These are phyloP conservation scores for Eimeria acervulina DNA, from an alignment of 169 alveolate genomes.

Conservation along the genomic window DNA sequence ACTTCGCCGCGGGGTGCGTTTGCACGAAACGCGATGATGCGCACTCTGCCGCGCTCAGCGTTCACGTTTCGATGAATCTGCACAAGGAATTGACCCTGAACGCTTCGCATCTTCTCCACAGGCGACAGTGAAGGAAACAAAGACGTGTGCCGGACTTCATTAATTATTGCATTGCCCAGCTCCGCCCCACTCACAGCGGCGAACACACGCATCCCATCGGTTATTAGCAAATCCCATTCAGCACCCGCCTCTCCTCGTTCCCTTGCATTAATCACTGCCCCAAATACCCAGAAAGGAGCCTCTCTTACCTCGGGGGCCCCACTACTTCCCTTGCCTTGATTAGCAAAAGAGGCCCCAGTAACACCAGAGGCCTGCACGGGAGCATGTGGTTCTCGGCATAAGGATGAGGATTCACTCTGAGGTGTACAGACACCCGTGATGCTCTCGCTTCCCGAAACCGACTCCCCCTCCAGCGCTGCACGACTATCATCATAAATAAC, in stretches of 20 bases:
- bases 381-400: neutral
- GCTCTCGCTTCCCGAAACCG: neutral
- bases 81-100: conserved; percentile 23
- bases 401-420: neutral
- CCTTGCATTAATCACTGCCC: conserved; percentile 22
- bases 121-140: neutral
- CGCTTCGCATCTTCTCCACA: neutral
- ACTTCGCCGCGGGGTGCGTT: conserved; percentile 21
- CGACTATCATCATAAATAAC: neutral
- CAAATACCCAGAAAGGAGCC: conserved; percentile 45
- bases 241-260: neutral
- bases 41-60: neutral
- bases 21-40: neutral
- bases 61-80: neutral
- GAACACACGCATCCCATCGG: conserved; percentile 18
- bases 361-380: neutral
- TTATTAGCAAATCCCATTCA: conserved; percentile 44
- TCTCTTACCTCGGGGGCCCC: neutral
- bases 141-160: neutral
- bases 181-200: neutral
- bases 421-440: conserved; percentile 12
- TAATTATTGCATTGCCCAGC: neutral
- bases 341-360: neutral
- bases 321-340: neutral
- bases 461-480: neutral